Conservation (phyloP, 2,329 filamentous ascomycete species). For the Fusarium keratoplasticum region DNA sequence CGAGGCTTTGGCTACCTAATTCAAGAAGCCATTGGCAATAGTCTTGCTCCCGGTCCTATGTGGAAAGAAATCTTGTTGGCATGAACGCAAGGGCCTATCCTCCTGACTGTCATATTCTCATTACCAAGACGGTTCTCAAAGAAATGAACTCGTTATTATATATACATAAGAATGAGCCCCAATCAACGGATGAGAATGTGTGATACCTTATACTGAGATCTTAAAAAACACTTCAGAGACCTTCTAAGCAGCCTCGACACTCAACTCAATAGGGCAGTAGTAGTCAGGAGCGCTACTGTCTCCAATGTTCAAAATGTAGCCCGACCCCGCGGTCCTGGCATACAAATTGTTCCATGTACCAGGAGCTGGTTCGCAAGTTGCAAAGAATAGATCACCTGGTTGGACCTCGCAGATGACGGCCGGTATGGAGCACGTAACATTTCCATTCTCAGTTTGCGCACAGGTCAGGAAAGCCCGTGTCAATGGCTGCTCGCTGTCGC, state of each 20-base stretch:
- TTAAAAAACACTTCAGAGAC: background rate
- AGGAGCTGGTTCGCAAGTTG: background rate
- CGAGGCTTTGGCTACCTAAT: slow-evolving; percentile 4
- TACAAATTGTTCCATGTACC: background rate
- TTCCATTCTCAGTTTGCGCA: background rate
- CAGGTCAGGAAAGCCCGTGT: background rate
- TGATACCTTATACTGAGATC: too few relatives aligned
- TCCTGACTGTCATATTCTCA: background rate
- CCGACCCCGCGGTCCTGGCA: background rate
- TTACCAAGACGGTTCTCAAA: too few relatives aligned
- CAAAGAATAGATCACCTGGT: too few relatives aligned
- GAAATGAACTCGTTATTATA: background rate
- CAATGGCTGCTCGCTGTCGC: background rate
- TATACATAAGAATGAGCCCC: background rate
- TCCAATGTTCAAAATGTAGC: background rate
- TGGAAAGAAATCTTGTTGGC: slow-evolving; percentile 12
- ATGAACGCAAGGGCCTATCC: background rate
- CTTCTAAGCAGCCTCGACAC: background rate
- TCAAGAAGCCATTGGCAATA: background rate
- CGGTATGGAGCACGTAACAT: background rate
- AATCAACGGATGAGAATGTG: too few relatives aligned
- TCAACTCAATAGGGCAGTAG: background rate
- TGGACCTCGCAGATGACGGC: too few relatives aligned
- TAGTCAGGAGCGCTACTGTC: background rate
- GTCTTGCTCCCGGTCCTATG: background rate